Conservation (phyloP, 352 stramenopile genomes). For the Pythium periplocum region DNA sequence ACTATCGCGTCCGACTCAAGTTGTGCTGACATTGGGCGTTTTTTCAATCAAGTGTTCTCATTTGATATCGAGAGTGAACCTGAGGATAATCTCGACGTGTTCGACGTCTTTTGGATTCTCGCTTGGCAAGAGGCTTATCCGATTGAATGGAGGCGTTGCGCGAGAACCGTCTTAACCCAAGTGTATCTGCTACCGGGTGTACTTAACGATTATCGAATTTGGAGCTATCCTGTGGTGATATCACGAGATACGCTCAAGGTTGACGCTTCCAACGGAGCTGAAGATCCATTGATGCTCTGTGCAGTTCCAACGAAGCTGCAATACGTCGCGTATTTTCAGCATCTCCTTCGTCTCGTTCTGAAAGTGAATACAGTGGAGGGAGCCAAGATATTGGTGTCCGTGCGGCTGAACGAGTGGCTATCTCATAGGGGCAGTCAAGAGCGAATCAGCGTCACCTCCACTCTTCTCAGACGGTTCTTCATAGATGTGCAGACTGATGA, state of each 20-base stretch:
- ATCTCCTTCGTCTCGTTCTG: constrained; percentile 1
- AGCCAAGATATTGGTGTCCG: neutral
- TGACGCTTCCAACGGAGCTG: no score
- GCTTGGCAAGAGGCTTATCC: constrained; percentile 1
- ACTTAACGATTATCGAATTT: constrained; percentile 5
- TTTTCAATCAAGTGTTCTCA: neutral
- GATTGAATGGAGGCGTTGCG: constrained; percentile 6
- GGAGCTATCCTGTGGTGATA: no score
- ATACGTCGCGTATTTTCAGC: neutral
- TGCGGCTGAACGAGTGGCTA: no score
- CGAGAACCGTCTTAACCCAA: constrained; percentile 1
- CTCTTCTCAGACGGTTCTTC: no score
- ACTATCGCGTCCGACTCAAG: no score
- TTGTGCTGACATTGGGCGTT: no score
- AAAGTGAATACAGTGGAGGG: neutral
- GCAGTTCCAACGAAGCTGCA: no score
- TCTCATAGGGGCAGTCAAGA: no score
- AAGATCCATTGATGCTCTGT: no score
- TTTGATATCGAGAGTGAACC: neutral
- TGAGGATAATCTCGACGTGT: constrained; percentile 7
- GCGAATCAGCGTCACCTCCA: no score
- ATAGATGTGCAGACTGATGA: neutral
- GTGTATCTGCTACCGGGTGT: constrained; percentile 9
- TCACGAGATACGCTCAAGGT: no score
- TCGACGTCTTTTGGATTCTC: constrained; percentile 17